phyloP scores from a whole-genome alignment of 2,329 filamentous ascomycete species.

The Colletotrichum filicis region DNA sequence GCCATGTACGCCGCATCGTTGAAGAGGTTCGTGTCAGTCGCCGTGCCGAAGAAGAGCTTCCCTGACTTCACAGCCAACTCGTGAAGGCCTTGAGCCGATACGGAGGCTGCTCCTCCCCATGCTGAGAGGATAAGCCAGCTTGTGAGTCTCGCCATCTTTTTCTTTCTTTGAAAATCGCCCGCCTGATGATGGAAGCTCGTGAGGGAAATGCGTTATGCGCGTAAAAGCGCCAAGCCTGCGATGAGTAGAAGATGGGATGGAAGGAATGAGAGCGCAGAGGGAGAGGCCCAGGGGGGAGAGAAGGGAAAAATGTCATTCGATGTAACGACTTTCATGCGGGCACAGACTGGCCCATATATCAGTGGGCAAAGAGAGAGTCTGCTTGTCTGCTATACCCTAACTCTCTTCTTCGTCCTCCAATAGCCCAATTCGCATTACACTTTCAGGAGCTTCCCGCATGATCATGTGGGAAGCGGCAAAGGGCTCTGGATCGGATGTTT shows the following conservation, averaged over 20 bases:
- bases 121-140: background rate
- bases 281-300: background rate
- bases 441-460: background rate
- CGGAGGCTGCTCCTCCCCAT: background rate
- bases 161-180: too few species aligned
- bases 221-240: background rate
- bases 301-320: background rate
- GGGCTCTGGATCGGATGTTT: background rate
- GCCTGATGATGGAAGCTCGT: background rate
- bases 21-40: conserved; percentile 64
- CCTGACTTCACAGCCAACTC: conserved; percentile 62
- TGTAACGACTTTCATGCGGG: background rate
- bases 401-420: background rate
- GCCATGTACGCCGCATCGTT: conserved; percentile 62
- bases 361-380: background rate
- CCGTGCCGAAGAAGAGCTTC: conserved; percentile 70
- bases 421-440: background rate
- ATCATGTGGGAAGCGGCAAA: background rate
- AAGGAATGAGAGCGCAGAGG: background rate
- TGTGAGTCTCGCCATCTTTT: background rate
- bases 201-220: background rate
- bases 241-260: background rate
- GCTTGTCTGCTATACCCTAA: background rate
- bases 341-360: conserved; percentile 2
- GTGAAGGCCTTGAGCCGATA: conserved; percentile 52